These are phyloP conservation scores for Penicillium sclerotigenum DNA, from an alignment of 2,329 filamentous ascomycete species.

Conservation along the genomic window DNA sequence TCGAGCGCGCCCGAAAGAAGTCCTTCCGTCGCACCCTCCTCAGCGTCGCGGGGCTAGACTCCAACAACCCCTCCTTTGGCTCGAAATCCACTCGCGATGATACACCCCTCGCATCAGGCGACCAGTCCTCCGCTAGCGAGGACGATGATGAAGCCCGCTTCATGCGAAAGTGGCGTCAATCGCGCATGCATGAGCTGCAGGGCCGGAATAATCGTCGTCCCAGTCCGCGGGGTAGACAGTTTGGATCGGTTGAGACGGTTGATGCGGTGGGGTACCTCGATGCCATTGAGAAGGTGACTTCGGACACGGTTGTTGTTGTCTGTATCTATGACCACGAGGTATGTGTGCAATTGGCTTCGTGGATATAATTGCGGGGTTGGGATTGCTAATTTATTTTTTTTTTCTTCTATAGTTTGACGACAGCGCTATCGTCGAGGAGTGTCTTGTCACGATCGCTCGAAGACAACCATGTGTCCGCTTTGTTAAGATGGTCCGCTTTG, in stretches of 20 bases:
- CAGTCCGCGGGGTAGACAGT: constrained; percentile 73
- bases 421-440: constrained; percentile 74
- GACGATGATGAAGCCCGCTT: constrained; percentile 75
- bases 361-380: background rate
- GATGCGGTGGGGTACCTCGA: constrained; percentile 93
- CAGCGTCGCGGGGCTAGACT: constrained; percentile 34
- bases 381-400: background rate
- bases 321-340: constrained; percentile 89
- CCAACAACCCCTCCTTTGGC: constrained; percentile 22
- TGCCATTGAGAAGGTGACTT: constrained; percentile 82
- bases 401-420: constrained; percentile 63
- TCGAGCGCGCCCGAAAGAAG: constrained; percentile 47
- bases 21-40: constrained; percentile 47
- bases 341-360: constrained; percentile 36
- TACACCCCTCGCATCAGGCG: constrained; percentile 7
- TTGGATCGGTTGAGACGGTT: constrained; percentile 75
- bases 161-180: constrained; percentile 79
- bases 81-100: constrained; percentile 28
- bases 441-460: constrained; percentile 70
- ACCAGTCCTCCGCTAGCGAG: constrained; percentile 43
- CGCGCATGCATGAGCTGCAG: constrained; percentile 74
- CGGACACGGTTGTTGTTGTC: constrained; percentile 82
- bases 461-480: constrained; percentile 73
- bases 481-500: constrained; percentile 83
- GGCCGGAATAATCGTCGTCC: constrained; percentile 62